Conservation (phyloP, 2,329 filamentous ascomycete genomes). For the Cercospora canescens region DNA sequence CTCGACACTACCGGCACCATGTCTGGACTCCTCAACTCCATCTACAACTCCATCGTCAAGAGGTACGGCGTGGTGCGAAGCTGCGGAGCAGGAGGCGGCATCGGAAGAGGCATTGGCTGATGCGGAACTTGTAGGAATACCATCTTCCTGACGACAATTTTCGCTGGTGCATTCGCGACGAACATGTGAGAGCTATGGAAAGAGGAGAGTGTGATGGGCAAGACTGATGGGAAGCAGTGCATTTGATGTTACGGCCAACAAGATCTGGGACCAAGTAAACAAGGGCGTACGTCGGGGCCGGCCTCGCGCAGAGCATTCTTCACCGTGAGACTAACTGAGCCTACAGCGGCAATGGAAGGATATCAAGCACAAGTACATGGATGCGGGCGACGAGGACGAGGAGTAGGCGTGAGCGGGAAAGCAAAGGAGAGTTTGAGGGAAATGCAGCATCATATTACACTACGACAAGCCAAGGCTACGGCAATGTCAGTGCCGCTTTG, state of each 20-base stretch:
- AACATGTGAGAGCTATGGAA: conserved; percentile 68
- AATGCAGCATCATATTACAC: conserved; percentile 9
- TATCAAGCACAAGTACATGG: conserved; percentile 86
- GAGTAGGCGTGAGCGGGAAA: conserved; percentile 49
- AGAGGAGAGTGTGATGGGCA: background rate
- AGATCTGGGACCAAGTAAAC: conserved; percentile 89
- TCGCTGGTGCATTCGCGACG: conserved; percentile 83
- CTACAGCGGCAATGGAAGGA: conserved; percentile 98
- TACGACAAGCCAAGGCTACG: background rate
- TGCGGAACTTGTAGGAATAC: conserved; percentile 80
- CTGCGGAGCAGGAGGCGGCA: background rate
- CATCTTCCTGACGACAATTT: conserved; percentile 83
- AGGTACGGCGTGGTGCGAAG: conserved; percentile 7
- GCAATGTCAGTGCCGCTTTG: background rate
- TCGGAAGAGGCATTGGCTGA: conserved; percentile 22
- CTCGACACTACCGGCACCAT: conserved; percentile 43
- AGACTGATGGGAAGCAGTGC: conserved; percentile 56
- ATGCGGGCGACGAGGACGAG: conserved; percentile 47
- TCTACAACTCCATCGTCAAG: conserved; percentile 53
- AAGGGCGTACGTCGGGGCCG: conserved; percentile 69
- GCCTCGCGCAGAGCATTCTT: background rate
- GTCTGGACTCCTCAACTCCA: conserved; percentile 57
- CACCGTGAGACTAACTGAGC: conserved; percentile 29
- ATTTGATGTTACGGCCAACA: conserved; percentile 80
- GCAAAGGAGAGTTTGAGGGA: background rate